Evolutionary conservation across 352 stramenopile genomes (phyloP).

Genomic region (Thraustochytrium sp.): DNA sequence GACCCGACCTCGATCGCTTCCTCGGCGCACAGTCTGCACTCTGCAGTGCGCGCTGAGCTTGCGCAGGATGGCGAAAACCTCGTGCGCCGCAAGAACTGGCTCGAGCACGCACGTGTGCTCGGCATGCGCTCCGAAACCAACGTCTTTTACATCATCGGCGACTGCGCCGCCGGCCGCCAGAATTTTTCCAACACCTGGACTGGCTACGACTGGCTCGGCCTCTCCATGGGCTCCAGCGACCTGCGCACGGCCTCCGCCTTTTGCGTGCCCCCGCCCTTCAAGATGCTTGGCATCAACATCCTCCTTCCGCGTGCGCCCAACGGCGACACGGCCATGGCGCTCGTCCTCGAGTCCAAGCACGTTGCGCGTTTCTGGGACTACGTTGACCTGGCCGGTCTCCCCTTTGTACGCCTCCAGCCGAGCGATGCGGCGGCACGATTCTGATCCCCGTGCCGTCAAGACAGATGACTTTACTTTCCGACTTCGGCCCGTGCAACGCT

Average conservation of each 20-base stretch:
- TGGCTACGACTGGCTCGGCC: conserved; percentile 9
- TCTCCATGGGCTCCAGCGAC: not conserved
- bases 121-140: not conserved
- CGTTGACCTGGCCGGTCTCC: not conserved
- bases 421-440: no score
- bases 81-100: not conserved
- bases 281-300: not conserved
- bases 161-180: not conserved
- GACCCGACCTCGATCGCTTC: not conserved
- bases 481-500: no score
- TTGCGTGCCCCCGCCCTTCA: not conserved
- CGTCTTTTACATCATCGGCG: conserved; percentile 8
- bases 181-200: not conserved
- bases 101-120: not conserved
- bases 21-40: not conserved
- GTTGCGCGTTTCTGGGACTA: not conserved
- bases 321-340: not conserved
- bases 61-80: not conserved
- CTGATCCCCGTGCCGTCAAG: no score
- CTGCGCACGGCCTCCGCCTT: not conserved
- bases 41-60: not conserved
- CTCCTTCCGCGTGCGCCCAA: not conserved
- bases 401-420: no score
- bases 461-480: no score
- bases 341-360: not conserved